These are phyloP conservation scores for Pisolithus orientalis DNA, from an alignment of 768 basidiomycete species.

Conservation along the genomic window DNA sequence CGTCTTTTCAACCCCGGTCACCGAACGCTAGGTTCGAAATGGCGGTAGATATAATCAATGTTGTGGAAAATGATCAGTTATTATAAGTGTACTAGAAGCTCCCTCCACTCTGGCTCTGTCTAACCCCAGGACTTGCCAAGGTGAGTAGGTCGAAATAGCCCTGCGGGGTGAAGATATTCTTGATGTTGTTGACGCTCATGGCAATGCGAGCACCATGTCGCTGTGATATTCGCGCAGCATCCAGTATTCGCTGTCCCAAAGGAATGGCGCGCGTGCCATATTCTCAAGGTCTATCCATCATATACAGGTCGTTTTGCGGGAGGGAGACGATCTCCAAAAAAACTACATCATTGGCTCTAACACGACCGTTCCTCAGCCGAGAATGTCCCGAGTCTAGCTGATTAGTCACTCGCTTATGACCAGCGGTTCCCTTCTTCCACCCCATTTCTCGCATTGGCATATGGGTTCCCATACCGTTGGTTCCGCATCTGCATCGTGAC, in stretches of 20 bases:
- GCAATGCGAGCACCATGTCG: slow-evolving; percentile 44
- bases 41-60: slow-evolving; percentile 1
- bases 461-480: slow-evolving; percentile 55
- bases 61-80: background rate
- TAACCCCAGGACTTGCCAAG: slow-evolving; percentile 52
- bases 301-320: slow-evolving; percentile 63
- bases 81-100: slow-evolving; percentile 39
- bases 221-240: slow-evolving; percentile 41
- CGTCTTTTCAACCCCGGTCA: slow-evolving; percentile 46
- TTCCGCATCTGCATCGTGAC: slow-evolving; percentile 43
- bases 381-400: slow-evolving; percentile 52
- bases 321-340: slow-evolving; percentile 51
- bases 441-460: slow-evolving; percentile 28
- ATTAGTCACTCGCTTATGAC: slow-evolving; percentile 42
- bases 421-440: slow-evolving; percentile 18
- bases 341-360: slow-evolving; percentile 34
- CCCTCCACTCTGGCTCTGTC: slow-evolving; percentile 38
- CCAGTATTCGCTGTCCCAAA: slow-evolving; percentile 27
- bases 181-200: slow-evolving; percentile 59
- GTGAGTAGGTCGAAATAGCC: slow-evolving; percentile 58
- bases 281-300: slow-evolving; percentile 44
- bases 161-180: slow-evolving; percentile 66
- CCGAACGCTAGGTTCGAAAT: slow-evolving; percentile 34
- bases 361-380: slow-evolving; percentile 38
- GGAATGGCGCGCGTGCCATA: slow-evolving; percentile 22